Percentiles rank a stretch among this genome's conserved stretches.
phyloP scores from a whole-genome alignment of 164 flowering plant genomes.

The Magnolia officinalis region DNA sequence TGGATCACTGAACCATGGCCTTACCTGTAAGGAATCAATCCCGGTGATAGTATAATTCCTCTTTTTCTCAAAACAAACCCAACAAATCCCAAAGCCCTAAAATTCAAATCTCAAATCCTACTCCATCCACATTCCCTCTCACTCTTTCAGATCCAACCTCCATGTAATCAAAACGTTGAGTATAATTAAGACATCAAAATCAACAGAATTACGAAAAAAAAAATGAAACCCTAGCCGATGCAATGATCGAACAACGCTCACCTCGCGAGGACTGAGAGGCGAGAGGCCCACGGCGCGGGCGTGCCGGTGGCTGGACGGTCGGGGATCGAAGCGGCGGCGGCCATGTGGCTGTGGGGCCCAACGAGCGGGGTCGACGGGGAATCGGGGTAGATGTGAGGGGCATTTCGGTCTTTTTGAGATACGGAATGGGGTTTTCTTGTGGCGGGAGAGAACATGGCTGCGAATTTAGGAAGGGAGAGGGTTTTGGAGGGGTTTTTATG shows the following conservation, averaged over 20 bases:
- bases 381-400: constrained; percentile 14
- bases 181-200: no score
- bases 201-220: background rate
- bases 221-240: background rate
- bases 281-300: constrained; percentile 93
- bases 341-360: constrained; percentile 22
- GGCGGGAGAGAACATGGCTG: constrained; percentile 67
- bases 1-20: no score
- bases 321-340: constrained; percentile 30
- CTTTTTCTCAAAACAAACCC: no score
- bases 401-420: constrained; percentile 30
- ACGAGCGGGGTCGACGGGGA: constrained; percentile 50
- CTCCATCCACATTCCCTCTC: no score
- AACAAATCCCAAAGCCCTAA: no score
- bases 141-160: no score
- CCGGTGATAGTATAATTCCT: no score
- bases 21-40: no score
- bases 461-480: background rate
- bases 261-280: constrained; percentile 84
- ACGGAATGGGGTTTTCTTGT: constrained; percentile 39
- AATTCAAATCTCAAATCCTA: no score
- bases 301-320: constrained; percentile 79
- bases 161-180: background rate
- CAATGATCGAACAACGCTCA: constrained; percentile 10
- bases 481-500: background rate